These are phyloP conservation scores for Sporisorium reilianum DNA, from an alignment of 1,284 basidiomycete genomes.

Conservation along the genomic window DNA sequence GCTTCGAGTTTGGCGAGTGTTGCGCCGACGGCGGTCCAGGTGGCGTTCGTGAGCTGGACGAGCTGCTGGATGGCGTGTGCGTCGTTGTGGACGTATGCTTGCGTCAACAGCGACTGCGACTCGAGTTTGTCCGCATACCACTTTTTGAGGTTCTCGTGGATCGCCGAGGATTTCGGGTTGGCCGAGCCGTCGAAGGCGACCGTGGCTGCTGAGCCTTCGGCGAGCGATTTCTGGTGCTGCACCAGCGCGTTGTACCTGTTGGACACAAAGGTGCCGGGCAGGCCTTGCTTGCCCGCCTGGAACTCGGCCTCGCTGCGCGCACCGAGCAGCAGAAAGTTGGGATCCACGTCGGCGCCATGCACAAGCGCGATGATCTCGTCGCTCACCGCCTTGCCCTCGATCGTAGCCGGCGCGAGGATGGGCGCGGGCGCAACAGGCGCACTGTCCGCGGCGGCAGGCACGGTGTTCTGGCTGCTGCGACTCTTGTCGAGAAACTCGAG, in stretches of 20 bases:
- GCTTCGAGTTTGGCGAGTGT: slow-evolving; percentile 73
- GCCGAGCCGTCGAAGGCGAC: slow-evolving; percentile 72
- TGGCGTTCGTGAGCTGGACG: slow-evolving; percentile 68
- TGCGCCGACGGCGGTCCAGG: slow-evolving; percentile 73
- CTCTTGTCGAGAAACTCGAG: slow-evolving; percentile 76
- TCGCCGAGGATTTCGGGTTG: slow-evolving; percentile 60
- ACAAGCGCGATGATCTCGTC: slow-evolving; percentile 76
- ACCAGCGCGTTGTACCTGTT: slow-evolving; percentile 73
- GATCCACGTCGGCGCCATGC: slow-evolving; percentile 73
- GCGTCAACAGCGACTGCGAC: slow-evolving; percentile 68
- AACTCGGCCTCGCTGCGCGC: slow-evolving; percentile 69
- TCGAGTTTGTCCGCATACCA: slow-evolving; percentile 71
- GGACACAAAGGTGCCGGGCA: slow-evolving; percentile 71
- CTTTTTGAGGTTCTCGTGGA: slow-evolving; percentile 55
- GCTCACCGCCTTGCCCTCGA: slow-evolving; percentile 76
- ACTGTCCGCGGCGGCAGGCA: slow-evolving; percentile 76
- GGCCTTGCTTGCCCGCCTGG: slow-evolving; percentile 54
- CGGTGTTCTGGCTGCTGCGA: slow-evolving; percentile 71
- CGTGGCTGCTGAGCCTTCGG: slow-evolving; percentile 71
- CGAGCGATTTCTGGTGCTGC: slow-evolving; percentile 74
- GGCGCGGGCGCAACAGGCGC: slow-evolving; percentile 78
- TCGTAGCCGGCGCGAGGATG: slow-evolving; percentile 81
- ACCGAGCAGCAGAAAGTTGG: slow-evolving; percentile 71
- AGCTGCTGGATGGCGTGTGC: slow-evolving; percentile 56
- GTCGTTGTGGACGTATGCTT: slow-evolving; percentile 65